Conservation (phyloP, 2,329 filamentous ascomycete species). For the Scopulariopsis brevicaulis region DNA sequence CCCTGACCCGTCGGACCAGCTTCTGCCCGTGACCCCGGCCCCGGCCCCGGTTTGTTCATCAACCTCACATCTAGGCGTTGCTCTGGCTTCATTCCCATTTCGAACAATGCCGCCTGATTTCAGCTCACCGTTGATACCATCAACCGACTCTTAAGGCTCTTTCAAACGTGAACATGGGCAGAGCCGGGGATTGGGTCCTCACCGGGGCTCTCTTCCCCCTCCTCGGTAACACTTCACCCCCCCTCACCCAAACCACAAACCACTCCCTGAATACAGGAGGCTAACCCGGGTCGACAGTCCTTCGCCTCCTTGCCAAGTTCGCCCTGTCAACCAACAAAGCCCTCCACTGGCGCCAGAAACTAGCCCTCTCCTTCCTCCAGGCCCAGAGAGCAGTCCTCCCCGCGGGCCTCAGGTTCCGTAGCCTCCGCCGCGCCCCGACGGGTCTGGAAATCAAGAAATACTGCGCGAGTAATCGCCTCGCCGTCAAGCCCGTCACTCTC, state of each 20-base stretch:
- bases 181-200: too few relatives aligned
- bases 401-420: not conserved
- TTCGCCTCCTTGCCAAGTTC: not conserved
- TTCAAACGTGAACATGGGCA: too few relatives aligned
- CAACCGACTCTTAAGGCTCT: too few relatives aligned
- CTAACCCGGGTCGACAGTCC: not conserved
- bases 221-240: not conserved
- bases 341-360: slow-evolving; percentile 2
- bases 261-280: not conserved
- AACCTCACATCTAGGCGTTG: too few relatives aligned
- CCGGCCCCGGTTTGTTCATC: too few relatives aligned
- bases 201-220: not conserved
- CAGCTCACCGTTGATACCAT: too few relatives aligned
- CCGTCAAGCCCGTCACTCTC: slow-evolving; percentile 1
- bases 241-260: too few relatives aligned
- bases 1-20: too few relatives aligned
- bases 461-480: not conserved
- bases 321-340: not conserved
- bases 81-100: too few relatives aligned
- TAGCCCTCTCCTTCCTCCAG: not conserved
- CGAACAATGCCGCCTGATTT: too few relatives aligned
- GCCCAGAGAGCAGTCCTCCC: not conserved
- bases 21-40: too few relatives aligned
- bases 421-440: not conserved
- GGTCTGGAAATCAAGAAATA: not conserved